Evolutionary conservation across 306 rosid genomes (phyloP).

Genomic region (Adenanthera pavonina): DNA sequence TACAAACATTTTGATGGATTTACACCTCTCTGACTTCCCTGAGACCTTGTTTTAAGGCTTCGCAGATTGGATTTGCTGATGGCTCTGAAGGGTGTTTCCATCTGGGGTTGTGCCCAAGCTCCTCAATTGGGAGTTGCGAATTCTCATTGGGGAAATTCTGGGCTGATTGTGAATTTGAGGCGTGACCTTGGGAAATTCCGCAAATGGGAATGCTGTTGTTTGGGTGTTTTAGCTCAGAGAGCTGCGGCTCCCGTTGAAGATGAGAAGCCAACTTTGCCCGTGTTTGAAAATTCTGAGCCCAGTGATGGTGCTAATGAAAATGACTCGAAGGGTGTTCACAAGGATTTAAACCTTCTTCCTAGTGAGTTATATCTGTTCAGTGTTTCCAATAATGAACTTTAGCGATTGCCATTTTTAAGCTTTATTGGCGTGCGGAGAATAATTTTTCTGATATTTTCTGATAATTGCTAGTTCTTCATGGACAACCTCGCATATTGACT

Average conservation of each 20-base stretch:
- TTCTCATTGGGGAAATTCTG: constrained; percentile 36
- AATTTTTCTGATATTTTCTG: background rate
- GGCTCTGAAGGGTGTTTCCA: constrained; percentile 57
- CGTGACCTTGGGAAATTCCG: constrained; percentile 41
- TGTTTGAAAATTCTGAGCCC: constrained; percentile 39
- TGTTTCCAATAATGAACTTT: background rate
- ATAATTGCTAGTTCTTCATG: background rate
- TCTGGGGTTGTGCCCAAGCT: constrained; percentile 49
- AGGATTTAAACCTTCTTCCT: constrained; percentile 58
- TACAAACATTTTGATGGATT: constrained; percentile 25
- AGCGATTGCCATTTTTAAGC: background rate
- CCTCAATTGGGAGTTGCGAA: constrained; percentile 45
- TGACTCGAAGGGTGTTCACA: constrained; percentile 44
- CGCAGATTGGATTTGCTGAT: constrained; percentile 39
- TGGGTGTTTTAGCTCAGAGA: constrained; percentile 47
- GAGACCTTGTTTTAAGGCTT: constrained; percentile 30
- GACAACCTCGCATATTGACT: background rate
- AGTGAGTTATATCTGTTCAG: constrained; percentile 53
- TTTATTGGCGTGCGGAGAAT: constrained; percentile 8
- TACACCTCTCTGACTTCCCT: constrained; percentile 36
- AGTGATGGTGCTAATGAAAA: constrained; percentile 36
- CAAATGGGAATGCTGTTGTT: constrained; percentile 52
- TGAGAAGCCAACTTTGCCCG: constrained; percentile 49
- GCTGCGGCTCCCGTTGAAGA: constrained; percentile 59
- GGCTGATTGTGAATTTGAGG: constrained; percentile 46